Conservation (phyloP, 2,329 filamentous ascomycete species). For the Cyclaneusma minus region DNA sequence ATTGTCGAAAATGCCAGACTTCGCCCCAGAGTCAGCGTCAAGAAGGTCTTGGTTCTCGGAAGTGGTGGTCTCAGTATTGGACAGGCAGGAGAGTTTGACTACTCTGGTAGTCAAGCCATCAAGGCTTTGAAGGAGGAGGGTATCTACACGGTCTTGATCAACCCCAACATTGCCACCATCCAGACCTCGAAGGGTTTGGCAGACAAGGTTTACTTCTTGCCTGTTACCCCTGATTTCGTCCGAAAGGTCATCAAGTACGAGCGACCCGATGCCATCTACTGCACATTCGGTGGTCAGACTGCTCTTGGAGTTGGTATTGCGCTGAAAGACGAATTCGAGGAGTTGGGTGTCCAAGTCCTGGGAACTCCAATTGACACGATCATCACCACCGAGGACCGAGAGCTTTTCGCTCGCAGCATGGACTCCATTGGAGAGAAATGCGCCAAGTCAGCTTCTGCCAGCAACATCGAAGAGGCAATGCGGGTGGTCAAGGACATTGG, state of each 20-base stretch:
- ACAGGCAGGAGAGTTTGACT: slow-evolving; percentile 96
- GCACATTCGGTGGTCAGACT: slow-evolving; percentile 95
- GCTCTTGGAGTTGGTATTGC: slow-evolving; percentile 94
- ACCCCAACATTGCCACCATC: slow-evolving; percentile 97
- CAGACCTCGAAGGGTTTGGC: slow-evolving; percentile 96
- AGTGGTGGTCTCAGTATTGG: slow-evolving; percentile 94
- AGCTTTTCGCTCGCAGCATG: slow-evolving; percentile 96
- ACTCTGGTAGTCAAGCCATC: slow-evolving; percentile 95
- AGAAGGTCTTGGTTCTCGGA: slow-evolving; percentile 89
- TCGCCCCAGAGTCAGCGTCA: slow-evolving; percentile 68
- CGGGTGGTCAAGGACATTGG: slow-evolving; percentile 80
- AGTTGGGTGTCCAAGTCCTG: slow-evolving; percentile 80
- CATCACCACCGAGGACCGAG: slow-evolving; percentile 95
- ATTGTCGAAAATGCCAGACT: slow-evolving; percentile 61
- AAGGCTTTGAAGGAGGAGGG: slow-evolving; percentile 96
- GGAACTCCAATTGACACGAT: slow-evolving; percentile 96
- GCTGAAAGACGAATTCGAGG: slow-evolving; percentile 92
- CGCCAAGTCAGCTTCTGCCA: slow-evolving; percentile 90
- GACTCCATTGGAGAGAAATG: slow-evolving; percentile 96
- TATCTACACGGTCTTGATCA: slow-evolving; percentile 96
- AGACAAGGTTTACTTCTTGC: slow-evolving; percentile 97
- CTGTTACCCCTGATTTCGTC: slow-evolving; percentile 92
- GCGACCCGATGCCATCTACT: slow-evolving; percentile 89
- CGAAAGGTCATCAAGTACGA: slow-evolving; percentile 95
- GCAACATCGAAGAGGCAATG: slow-evolving; percentile 75